Conservation (phyloP, 495 filamentous ascomycete genomes). For the Margaritispora aquatica region DNA sequence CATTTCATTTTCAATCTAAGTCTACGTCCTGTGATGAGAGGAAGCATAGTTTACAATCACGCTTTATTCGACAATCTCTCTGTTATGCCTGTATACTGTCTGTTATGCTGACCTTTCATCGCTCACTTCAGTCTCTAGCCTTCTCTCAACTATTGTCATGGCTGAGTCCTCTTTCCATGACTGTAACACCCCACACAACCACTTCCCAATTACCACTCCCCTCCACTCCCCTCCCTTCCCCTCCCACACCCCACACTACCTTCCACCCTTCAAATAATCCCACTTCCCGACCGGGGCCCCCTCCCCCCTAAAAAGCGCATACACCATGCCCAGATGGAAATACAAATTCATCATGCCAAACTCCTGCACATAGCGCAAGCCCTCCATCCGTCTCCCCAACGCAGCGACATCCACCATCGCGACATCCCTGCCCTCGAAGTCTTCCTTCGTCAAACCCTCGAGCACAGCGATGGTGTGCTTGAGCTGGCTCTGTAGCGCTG, state of each 20-base stretch:
- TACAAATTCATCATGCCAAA: constrained; percentile 8
- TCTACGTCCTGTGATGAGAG: no score
- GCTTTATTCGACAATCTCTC: no score
- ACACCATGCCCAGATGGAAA: constrained; percentile 8
- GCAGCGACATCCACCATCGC: background rate
- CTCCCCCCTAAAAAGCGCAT: constrained; percentile 7
- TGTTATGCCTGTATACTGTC: no score
- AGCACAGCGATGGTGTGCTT: background rate
- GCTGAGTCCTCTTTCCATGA: background rate
- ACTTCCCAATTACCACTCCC: background rate
- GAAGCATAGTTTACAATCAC: no score
- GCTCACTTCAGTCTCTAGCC: no score
- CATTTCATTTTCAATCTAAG: no score
- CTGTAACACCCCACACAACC: background rate
- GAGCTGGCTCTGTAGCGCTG: background rate
- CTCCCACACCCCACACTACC: background rate
- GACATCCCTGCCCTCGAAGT: constrained; percentile 2
- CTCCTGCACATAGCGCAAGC: constrained; percentile 5
- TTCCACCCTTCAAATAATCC: constrained; percentile 9
- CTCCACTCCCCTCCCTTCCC: background rate
- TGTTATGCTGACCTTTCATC: no score
- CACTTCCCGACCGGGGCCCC: constrained; percentile 6
- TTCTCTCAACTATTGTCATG: background rate
- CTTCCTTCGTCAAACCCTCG: constrained; percentile 1
- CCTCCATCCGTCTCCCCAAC: background rate